Conservation (phyloP, 23 red algal genomes). For the Gracilaria caudata region DNA sequence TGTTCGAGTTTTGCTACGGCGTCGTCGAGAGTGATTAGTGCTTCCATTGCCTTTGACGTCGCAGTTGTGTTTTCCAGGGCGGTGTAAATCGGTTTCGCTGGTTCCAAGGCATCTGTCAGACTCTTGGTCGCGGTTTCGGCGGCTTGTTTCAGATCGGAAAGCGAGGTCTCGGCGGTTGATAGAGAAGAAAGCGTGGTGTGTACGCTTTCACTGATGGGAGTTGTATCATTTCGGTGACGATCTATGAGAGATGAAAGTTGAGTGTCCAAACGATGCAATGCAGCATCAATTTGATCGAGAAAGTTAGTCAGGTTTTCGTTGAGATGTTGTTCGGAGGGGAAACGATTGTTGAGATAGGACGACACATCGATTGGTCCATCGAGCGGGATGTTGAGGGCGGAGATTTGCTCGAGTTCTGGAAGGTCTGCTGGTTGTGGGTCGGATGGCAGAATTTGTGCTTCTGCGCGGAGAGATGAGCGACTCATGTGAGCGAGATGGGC, state of each 20-base stretch:
- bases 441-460: not conserved
- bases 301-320: constrained; percentile 32
- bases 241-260: constrained; percentile 52
- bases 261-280: constrained; percentile 50
- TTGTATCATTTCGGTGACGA: constrained; percentile 42
- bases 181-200: constrained; percentile 28
- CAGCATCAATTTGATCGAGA: constrained; percentile 31
- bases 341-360: constrained; percentile 63
- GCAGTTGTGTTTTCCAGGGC: constrained; percentile 52
- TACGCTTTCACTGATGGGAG: constrained; percentile 9
- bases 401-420: constrained; percentile 35
- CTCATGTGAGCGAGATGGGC: constrained; percentile 7
- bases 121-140: constrained; percentile 36
- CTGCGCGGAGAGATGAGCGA: not conserved
- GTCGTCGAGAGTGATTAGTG: constrained; percentile 41
- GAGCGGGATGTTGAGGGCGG: constrained; percentile 48
- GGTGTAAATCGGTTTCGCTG: constrained; percentile 29
- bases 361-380: constrained; percentile 56
- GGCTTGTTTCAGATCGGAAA: constrained; percentile 29
- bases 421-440: constrained; percentile 12
- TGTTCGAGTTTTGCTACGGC: constrained; percentile 43
- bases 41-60: constrained; percentile 41
- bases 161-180: not conserved
- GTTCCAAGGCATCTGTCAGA: constrained; percentile 39
- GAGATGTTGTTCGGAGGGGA: constrained; percentile 52